Evolutionary conservation across 2,329 filamentous ascomycete species (phyloP).

Genomic region (Penicillium sp.): DNA sequence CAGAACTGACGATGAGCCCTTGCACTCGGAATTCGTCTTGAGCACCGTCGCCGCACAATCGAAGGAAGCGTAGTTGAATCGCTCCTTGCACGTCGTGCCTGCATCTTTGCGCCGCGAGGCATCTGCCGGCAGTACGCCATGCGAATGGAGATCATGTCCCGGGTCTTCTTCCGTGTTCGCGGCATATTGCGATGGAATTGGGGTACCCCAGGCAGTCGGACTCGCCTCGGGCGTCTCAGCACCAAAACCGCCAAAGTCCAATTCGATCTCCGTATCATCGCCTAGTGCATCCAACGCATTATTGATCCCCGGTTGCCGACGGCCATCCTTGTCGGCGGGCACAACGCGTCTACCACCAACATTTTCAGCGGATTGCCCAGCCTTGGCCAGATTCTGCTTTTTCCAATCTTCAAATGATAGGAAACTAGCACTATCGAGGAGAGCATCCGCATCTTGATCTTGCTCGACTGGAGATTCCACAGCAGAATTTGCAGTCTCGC

Average conservation of each 20-base stretch:
- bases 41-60: constrained; percentile 90
- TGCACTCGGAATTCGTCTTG: constrained; percentile 80
- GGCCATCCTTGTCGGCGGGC: constrained; percentile 46
- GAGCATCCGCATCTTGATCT: constrained; percentile 58
- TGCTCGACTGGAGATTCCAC: constrained; percentile 3
- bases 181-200: constrained; percentile 22
- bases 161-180: constrained; percentile 3
- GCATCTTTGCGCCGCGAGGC: constrained; percentile 78
- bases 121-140: constrained; percentile 47
- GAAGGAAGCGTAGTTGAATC: constrained; percentile 96
- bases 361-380: constrained; percentile 69
- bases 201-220: constrained; percentile 28
- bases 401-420: constrained; percentile 99
- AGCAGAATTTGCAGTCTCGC: constrained; percentile 1
- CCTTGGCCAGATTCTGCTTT: constrained; percentile 79
- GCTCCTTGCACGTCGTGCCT: constrained; percentile 93
- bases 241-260: constrained; percentile 62
- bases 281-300: constrained; percentile 72
- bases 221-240: constrained; percentile 39
- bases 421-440: constrained; percentile 71
- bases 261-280: constrained; percentile 80
- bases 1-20: constrained; percentile 80
- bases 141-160: constrained; percentile 30
- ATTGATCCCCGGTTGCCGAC: constrained; percentile 50
- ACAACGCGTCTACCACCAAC: constrained; percentile 51